Base-by-base conservation (phyloP, 306 rosid species). In the Ziziphus jujuba region DNA sequence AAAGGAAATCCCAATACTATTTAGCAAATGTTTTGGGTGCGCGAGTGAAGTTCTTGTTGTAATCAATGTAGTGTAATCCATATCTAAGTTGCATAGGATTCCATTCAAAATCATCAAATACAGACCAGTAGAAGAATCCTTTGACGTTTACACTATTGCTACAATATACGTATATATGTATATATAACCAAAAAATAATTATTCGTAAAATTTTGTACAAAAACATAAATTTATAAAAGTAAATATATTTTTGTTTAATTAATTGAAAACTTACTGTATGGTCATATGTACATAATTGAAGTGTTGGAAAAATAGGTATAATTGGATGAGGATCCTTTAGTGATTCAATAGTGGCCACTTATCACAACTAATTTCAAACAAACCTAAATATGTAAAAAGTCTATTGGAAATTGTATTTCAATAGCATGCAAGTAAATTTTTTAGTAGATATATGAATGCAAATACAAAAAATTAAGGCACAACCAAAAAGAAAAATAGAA, bases 31-130 rank as follows among this genome's bases (percentile, higher is more conserved):
- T 47, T 2, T 60, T 38, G n/a, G 65, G 50, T 24, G 20, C 36
- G 6, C 50, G 50, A 5, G 12, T 62, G 38, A 20, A 45, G 16
- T 62, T 24, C 12, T 25, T 22, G 31, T 44, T 44, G 35, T 40
- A 62, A 62, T 40, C 55, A 44, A 62, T 8, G 38, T 62, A 62
- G 22, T 62, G 23, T 21, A 62, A 11, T 2, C 67, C 67, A 12
- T 12, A 61, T 22, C 33, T 20, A 2, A 64, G 11, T 10, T 28
- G 45, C 43, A 48, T 49, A 6, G 11, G 2, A 7, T 53, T 53
- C 69, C 58, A 64, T 64, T 64, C 69, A 25, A 64, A 11, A 5
- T 64, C 58, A 5, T 64, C 70, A 7, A 52, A 51, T 3, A 65
- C 3, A 51, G 59, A 0, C 69, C 69, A 64, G 1, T 7, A 28